Percentiles rank a stretch among this genome's conserved stretches.
Evolutionary conservation across 225 moss, liverwort and hornwort species (phyloP).

Genomic region (Antitrichia curtipendula): DNA sequence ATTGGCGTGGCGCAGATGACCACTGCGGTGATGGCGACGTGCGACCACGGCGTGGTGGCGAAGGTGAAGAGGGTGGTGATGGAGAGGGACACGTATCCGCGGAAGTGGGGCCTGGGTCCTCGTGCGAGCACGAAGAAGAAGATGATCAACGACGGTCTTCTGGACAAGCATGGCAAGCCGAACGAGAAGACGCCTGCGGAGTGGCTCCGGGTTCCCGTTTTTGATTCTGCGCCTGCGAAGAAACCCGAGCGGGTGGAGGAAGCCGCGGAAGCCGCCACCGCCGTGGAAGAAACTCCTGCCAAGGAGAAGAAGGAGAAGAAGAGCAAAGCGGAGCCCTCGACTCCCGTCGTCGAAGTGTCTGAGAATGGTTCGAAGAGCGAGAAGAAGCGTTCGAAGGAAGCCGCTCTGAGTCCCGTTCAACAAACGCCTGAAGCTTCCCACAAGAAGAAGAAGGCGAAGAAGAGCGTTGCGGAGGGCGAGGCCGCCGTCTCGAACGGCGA

Average conservation of each 20-base stretch:
- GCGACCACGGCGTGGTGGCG: constrained; percentile 90
- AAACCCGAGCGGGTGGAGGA: constrained; percentile 34
- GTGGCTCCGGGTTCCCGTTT: constrained; percentile 61
- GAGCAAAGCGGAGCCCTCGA: constrained; percentile 8
- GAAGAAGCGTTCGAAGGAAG: constrained; percentile 59
- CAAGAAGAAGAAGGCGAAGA: constrained; percentile 83
- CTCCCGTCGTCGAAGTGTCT: not conserved
- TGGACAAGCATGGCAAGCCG: constrained; percentile 89
- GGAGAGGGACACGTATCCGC: constrained; percentile 91
- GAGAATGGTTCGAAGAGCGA: constrained; percentile 24
- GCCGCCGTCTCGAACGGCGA: constrained; percentile 7
- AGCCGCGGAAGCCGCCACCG: not conserved
- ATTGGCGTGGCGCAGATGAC: constrained; percentile 86
- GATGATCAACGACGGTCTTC: constrained; percentile 64
- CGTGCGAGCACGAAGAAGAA: constrained; percentile 91
- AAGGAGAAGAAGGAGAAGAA: constrained; percentile 32
- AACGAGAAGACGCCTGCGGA: constrained; percentile 89
- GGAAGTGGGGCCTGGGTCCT: constrained; percentile 92
- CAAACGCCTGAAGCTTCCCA: constrained; percentile 40
- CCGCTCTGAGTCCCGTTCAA: not conserved
- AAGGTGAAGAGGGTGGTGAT: constrained; percentile 92
- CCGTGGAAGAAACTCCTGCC: not conserved
- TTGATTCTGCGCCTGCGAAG: constrained; percentile 23
- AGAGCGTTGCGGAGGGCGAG: constrained; percentile 11
- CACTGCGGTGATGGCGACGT: constrained; percentile 91